Evolutionary conservation across 768 basidiomycete species (phyloP).

Genomic region (Calocera viscosa): DNA sequence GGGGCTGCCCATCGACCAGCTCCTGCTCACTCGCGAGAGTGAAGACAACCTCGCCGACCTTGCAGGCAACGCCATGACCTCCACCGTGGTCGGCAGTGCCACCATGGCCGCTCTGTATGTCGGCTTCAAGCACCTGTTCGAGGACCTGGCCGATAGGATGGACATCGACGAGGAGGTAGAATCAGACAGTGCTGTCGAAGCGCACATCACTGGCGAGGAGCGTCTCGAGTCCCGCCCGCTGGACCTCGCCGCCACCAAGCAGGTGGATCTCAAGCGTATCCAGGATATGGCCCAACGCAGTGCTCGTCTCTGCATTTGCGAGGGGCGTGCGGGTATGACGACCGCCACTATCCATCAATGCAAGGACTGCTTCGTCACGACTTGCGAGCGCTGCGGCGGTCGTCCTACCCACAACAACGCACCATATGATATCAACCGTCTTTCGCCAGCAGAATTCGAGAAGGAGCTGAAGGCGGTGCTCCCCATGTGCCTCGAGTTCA

Average conservation of each 20-base stretch:
- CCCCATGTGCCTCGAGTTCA: slow-evolving; percentile 65
- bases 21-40: slow-evolving; percentile 81
- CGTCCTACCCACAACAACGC: slow-evolving; percentile 75
- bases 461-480: slow-evolving; percentile 62
- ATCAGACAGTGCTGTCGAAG: slow-evolving; percentile 27
- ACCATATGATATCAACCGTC: slow-evolving; percentile 46
- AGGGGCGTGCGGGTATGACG: slow-evolving; percentile 72
- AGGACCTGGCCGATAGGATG: slow-evolving; percentile 57
- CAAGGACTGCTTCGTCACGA: slow-evolving; percentile 59
- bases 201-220: slow-evolving; percentile 61
- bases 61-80: slow-evolving; percentile 96
- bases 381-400: slow-evolving; percentile 78
- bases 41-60: slow-evolving; percentile 90
- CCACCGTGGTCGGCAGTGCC: slow-evolving; percentile 85
- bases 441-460: slow-evolving; percentile 62
- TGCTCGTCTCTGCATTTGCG: slow-evolving; percentile 76
- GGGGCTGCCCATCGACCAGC: slow-evolving; percentile 82
- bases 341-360: slow-evolving; percentile 54
- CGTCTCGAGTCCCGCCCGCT: slow-evolving; percentile 49
- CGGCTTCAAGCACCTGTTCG: slow-evolving; percentile 51
- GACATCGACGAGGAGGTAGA: slow-evolving; percentile 26
- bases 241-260: slow-evolving; percentile 48
- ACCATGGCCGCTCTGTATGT: slow-evolving; percentile 70
- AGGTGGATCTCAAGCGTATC: slow-evolving; percentile 38
- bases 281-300: slow-evolving; percentile 55